Conservation (phyloP, 116 monocot genomes). For the Trichopus zeylanicus region DNA sequence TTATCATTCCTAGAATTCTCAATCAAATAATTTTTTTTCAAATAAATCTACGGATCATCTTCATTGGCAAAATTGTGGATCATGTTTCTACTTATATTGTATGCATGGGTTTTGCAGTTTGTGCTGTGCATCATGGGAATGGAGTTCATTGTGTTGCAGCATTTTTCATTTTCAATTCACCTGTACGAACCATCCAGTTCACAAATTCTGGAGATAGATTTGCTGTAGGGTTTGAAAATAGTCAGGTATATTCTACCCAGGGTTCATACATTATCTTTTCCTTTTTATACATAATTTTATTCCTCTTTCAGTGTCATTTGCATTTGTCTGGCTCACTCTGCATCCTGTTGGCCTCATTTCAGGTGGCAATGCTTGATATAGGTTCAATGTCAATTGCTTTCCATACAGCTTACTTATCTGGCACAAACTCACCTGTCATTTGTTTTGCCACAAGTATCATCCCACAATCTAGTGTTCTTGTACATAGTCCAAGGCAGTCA, state of each 20-base stretch:
- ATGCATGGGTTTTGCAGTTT: slow-evolving; percentile 20
- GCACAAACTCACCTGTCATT: slow-evolving; percentile 46
- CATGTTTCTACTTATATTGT: background rate
- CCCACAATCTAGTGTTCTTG: slow-evolving; percentile 11
- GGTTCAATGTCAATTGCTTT: slow-evolving; percentile 50
- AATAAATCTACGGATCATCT: too few relatives aligned
- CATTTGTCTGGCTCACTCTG: background rate
- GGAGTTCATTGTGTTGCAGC: slow-evolving; percentile 52
- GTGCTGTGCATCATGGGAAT: slow-evolving; percentile 28
- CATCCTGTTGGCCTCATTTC: slow-evolving; percentile 16
- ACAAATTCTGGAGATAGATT: slow-evolving; percentile 43
- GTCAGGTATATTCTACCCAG: slow-evolving; percentile 43
- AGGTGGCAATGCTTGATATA: slow-evolving; percentile 75
- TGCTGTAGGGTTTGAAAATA: slow-evolving; percentile 70
- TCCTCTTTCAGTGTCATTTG: background rate
- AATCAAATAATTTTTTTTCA: background rate
- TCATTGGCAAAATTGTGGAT: too few relatives aligned
- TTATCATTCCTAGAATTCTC: too few relatives aligned
- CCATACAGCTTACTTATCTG: slow-evolving; percentile 30
- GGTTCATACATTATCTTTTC: background rate
- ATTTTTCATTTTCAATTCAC: slow-evolving; percentile 43
- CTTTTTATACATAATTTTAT: slow-evolving; percentile 1
- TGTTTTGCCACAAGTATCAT: slow-evolving; percentile 24
- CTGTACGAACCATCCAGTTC: slow-evolving; percentile 45
- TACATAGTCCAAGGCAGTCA: slow-evolving; percentile 16